Evolutionary conservation across 306 rosid genomes (phyloP).

Genomic region (Cucurbita argyrosperma): DNA sequence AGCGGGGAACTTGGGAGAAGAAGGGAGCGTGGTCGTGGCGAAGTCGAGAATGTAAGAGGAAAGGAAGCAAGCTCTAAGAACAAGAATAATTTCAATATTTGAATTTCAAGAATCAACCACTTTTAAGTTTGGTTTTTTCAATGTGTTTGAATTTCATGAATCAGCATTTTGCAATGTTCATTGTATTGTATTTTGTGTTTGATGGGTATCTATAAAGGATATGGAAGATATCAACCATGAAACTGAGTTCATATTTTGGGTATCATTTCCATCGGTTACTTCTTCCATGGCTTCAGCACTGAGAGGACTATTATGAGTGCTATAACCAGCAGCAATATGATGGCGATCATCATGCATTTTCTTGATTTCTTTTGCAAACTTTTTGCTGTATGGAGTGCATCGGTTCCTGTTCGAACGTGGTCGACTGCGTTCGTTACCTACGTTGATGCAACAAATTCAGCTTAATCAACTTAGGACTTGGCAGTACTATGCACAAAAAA

Average conservation of each 20-base stretch:
- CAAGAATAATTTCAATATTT: background rate
- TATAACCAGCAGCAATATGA: constrained; percentile 45
- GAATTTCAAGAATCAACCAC: background rate
- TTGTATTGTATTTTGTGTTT: background rate
- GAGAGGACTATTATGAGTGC: constrained; percentile 51
- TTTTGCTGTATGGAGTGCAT: constrained; percentile 61
- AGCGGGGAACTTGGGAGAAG: constrained; percentile 38
- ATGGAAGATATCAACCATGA: no score
- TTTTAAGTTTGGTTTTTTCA: background rate
- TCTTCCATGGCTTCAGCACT: constrained; percentile 62
- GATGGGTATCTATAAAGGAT: no score
- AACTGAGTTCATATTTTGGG: background rate
- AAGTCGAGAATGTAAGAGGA: constrained; percentile 44
- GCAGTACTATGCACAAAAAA: background rate
- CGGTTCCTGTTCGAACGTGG: constrained; percentile 53
- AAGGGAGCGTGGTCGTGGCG: constrained; percentile 46
- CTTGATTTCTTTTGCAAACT: constrained; percentile 62
- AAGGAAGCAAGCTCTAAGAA: background rate
- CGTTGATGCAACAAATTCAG: background rate
- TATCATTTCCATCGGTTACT: constrained; percentile 8
- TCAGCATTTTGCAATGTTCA: background rate
- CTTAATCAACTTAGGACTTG: background rate
- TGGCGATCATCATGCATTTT: constrained; percentile 77
- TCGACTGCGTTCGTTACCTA: constrained; percentile 87
- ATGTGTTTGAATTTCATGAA: background rate